Percentiles rank a stretch among this genome's conserved stretches.
Evolutionary conservation across 441 rosid genomes (phyloP).

Genomic region (Gossypium gossypioides): DNA sequence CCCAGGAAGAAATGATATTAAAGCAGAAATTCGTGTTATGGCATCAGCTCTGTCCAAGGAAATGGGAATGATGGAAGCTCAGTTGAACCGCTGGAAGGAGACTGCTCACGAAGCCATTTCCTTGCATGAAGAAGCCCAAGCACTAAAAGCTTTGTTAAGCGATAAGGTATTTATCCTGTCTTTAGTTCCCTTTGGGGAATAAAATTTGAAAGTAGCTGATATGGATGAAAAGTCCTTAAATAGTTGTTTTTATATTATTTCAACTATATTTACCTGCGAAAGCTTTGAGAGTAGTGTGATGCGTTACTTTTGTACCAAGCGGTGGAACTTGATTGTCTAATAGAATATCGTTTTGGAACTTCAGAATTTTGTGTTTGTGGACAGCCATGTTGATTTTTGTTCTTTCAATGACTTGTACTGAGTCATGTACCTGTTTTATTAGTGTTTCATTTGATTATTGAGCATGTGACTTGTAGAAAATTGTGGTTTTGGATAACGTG

Average conservation of each 20-base stretch:
- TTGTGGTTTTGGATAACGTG: background rate
- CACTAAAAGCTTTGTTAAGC: slow-evolving; percentile 47
- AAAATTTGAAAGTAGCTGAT: background rate
- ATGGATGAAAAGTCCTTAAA: background rate
- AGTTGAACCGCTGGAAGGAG: slow-evolving; percentile 83
- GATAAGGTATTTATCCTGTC: slow-evolving; percentile 43
- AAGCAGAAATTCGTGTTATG: slow-evolving; percentile 76
- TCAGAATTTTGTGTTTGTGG: background rate
- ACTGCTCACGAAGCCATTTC: slow-evolving; percentile 70
- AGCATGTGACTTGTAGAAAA: background rate
- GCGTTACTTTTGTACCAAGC: background rate
- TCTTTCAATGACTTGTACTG: background rate
- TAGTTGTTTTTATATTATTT: background rate
- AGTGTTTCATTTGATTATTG: background rate
- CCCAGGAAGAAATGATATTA: slow-evolving; percentile 80
- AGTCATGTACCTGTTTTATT: background rate
- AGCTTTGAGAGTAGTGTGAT: background rate
- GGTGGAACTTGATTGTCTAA: background rate
- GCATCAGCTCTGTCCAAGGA: slow-evolving; percentile 85
- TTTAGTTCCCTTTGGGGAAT: background rate
- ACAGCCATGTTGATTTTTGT: background rate
- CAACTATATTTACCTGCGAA: background rate
- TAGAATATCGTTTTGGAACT: background rate
- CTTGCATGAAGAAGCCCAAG: slow-evolving; percentile 56
- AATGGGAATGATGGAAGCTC: slow-evolving; percentile 91